These are phyloP conservation scores for Fusarium stilboides DNA, from an alignment of 2,329 filamentous ascomycete genomes.

Conservation along the genomic window DNA sequence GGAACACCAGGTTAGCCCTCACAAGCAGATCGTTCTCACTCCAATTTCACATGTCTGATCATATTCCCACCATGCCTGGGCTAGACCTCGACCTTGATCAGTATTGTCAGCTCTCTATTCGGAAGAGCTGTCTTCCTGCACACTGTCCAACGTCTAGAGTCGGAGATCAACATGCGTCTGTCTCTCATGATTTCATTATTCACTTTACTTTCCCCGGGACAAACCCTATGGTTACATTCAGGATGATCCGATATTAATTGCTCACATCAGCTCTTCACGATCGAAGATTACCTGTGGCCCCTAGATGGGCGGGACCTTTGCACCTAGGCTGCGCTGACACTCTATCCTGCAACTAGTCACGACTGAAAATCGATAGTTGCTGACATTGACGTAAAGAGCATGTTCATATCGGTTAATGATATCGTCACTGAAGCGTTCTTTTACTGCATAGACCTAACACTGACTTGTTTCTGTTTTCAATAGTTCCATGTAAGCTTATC, in stretches of 20 bases:
- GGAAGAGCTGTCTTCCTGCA: conserved; percentile 65
- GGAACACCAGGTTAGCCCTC: conserved; percentile 21
- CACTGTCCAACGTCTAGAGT: conserved; percentile 52
- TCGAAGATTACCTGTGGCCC: conserved; percentile 28
- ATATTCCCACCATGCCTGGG: too few species aligned
- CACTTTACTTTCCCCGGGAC: neutral
- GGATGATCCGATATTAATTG: conserved; percentile 30
- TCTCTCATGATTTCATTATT: conserved; percentile 55
- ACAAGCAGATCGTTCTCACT: neutral
- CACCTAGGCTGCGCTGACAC: conserved; percentile 29
- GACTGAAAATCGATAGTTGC: conserved; percentile 1
- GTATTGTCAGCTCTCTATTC: conserved; percentile 70
- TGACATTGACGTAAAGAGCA: conserved; percentile 23
- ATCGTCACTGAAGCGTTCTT: conserved; percentile 39
- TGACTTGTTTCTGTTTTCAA: conserved; percentile 41
- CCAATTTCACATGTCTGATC: conserved; percentile 47
- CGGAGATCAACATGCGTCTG: conserved; percentile 56
- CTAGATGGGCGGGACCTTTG: conserved; percentile 32
- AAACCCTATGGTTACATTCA: neutral
- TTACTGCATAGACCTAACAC: conserved; percentile 31
- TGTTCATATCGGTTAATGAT: conserved; percentile 41
- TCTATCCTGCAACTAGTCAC: conserved; percentile 29
- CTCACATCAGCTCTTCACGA: conserved; percentile 19
- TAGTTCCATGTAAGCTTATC: conserved; percentile 33
- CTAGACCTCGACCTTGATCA: conserved; percentile 64